Evolutionary conservation across 345 rosid genomes (phyloP), one percentile per base, ranked within the genome.

Genomic region (Populus alba): DNA sequence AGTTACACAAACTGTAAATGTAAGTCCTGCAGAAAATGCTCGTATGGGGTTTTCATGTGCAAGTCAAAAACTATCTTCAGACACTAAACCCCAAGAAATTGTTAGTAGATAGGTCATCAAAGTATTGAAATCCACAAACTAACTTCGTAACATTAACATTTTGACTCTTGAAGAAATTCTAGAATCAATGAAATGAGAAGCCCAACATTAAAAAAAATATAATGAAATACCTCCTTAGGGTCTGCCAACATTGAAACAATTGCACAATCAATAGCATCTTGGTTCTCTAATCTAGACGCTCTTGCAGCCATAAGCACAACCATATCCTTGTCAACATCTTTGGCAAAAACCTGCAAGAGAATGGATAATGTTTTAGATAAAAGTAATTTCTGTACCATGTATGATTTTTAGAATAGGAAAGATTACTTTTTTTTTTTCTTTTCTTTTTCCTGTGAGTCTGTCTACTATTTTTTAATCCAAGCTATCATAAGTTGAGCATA

Each of bases 211-310:
- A 75, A 41, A 75, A 41, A 37, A 38, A 77, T 37, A 67, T 38
- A 41, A 55, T 35, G 31, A 10, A 11, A 33, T 85, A 84, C 89
- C 86, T 83, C 86, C 68, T 43, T 75, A n/a, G 86, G 87, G 72
- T 81, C 85, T 49, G 78, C 67, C 79, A 87, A 73, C 88, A 79
- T 75, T n/a, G 81, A 51, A 66, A 87, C 85, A 57, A 83, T 81
- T 41, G 85, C 84, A 75, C 79, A 35, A 38, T 85, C 84, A 29
- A 87, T 79, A 37, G 88, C 82, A 70, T 81, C 85, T 59, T 85
- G 90, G 61, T 87, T 87, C 79, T 85, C 88, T 51, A 85, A n/a
- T 67, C 83, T 75, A 23, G 88, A 83, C 45, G 86, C 86, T 76
- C 86, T 85, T 15, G 86, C 88, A 31, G 86, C 84, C 75, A 79